Evolutionary conservation across 2,329 filamentous ascomycete species (phyloP).

Genomic region (Penicillium freii): DNA sequence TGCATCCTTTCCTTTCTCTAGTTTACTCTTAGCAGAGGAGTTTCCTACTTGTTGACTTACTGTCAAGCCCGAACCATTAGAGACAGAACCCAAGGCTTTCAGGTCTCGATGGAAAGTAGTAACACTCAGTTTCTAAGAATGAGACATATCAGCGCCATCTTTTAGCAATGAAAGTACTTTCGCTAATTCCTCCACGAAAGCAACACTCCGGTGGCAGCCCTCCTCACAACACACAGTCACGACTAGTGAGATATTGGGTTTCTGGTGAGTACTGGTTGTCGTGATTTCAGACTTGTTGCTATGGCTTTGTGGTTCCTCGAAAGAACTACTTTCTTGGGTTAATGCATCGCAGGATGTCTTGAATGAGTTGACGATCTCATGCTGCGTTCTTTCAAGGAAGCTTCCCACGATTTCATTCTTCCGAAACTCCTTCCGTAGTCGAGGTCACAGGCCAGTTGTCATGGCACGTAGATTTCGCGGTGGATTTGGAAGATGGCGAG

Average conservation of each 20-base stretch:
- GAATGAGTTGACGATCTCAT: background rate
- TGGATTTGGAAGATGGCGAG: slow-evolving; percentile 10
- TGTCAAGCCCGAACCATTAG: background rate
- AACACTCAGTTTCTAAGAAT: background rate
- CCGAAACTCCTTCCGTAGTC: slow-evolving; percentile 11
- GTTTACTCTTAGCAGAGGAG: background rate
- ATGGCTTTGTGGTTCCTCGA: accelerated
- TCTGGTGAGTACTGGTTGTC: background rate
- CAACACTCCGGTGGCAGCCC: slow-evolving; percentile 10
- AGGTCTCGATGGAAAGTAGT: background rate
- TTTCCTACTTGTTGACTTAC: background rate
- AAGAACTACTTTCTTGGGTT: background rate
- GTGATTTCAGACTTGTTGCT: background rate
- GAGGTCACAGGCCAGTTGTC: slow-evolving; percentile 5
- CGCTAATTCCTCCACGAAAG: slow-evolving; percentile 4
- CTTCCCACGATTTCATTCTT: slow-evolving; percentile 5
- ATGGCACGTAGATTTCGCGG: slow-evolving; percentile 4
- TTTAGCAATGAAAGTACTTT: background rate
- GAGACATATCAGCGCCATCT: background rate
- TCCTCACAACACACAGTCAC: slow-evolving; percentile 15
- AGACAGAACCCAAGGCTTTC: background rate
- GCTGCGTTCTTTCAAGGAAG: background rate
- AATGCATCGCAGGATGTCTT: background rate
- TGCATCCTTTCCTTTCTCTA: background rate
- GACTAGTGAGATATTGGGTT: background rate